Percentiles rank a stretch among this genome's conserved stretches.
Conservation (phyloP, 768 basidiomycete species). For the Tulasnella sp. region DNA sequence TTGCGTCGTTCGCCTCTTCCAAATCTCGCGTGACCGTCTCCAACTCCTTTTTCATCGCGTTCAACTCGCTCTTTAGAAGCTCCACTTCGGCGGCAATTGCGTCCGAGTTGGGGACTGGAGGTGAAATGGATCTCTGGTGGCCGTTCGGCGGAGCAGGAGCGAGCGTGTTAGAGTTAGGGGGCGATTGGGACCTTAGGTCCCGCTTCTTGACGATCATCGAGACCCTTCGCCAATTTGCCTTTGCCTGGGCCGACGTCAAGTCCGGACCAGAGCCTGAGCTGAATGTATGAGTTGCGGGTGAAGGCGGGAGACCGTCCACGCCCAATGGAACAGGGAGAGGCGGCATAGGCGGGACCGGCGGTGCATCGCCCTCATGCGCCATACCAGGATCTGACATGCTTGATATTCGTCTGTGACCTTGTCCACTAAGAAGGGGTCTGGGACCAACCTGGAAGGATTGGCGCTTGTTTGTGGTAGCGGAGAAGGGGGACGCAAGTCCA, state of each 20-base stretch:
- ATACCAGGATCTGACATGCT: slow-evolving; percentile 48
- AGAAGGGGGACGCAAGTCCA: slow-evolving; percentile 32
- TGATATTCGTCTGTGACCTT: slow-evolving; percentile 57
- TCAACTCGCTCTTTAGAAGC: slow-evolving; percentile 48
- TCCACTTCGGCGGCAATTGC: slow-evolving; percentile 38
- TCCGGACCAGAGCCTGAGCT: neutral
- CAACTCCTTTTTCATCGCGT: slow-evolving; percentile 43
- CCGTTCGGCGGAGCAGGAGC: neutral
- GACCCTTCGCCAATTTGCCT: slow-evolving; percentile 1
- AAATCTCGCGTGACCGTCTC: slow-evolving; percentile 57
- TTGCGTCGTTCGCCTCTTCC: slow-evolving; percentile 67
- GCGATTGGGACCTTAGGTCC: slow-evolving; percentile 26
- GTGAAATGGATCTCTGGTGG: neutral
- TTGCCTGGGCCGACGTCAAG: slow-evolving; percentile 32
- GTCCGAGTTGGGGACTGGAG: slow-evolving; percentile 2
- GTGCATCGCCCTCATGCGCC: slow-evolving; percentile 26
- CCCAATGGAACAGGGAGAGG: slow-evolving; percentile 25
- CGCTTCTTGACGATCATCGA: slow-evolving; percentile 33
- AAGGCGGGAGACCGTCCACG: slow-evolving; percentile 9
- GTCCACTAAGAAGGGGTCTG: slow-evolving; percentile 26
- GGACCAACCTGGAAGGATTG: slow-evolving; percentile 27
- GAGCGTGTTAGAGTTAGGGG: neutral
- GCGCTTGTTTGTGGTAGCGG: slow-evolving; percentile 47
- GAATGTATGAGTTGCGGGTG: slow-evolving; percentile 24
- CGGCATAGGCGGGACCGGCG: slow-evolving; percentile 21